phyloP scores from a whole-genome alignment of 2,329 filamentous ascomycete genomes.

The Sclerotinia minor region DNA sequence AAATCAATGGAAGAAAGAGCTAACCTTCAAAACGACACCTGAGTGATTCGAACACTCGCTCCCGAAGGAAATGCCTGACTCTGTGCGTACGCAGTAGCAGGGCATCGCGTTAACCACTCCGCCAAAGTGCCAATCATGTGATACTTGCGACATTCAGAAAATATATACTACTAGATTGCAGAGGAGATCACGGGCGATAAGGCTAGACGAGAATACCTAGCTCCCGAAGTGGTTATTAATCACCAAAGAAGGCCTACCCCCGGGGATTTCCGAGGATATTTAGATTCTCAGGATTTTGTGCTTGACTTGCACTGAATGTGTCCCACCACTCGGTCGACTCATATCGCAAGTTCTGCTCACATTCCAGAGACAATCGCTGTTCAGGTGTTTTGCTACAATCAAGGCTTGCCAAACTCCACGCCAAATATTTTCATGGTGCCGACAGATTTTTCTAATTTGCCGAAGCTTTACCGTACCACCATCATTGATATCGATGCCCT shows the following conservation, averaged over 20 bases:
- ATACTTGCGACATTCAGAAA: accelerated
- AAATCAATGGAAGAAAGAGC: background rate
- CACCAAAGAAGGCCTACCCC: too few species aligned
- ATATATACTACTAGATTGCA: background rate
- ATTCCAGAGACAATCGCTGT: too few species aligned
- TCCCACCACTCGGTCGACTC: too few species aligned
- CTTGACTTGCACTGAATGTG: too few species aligned
- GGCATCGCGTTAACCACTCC: conserved; percentile 22
- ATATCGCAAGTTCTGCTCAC: too few species aligned
- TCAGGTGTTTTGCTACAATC: too few species aligned
- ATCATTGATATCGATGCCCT: background rate
- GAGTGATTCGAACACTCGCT: conserved; percentile 21
- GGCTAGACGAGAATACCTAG: background rate
- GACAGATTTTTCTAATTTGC: background rate
- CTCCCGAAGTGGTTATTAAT: too few species aligned
- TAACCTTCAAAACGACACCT: background rate
- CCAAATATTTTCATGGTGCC: background rate
- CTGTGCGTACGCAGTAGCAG: background rate
- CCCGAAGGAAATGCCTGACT: conserved; percentile 21
- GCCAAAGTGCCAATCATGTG: conserved; percentile 20
- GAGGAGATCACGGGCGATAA: background rate
- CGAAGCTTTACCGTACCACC: background rate
- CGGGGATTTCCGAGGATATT: too few species aligned
- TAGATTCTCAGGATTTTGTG: too few species aligned
- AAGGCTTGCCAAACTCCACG: background rate